phyloP scores from a whole-genome alignment of 257 asterid genomes.

The Solanum piurae region DNA sequence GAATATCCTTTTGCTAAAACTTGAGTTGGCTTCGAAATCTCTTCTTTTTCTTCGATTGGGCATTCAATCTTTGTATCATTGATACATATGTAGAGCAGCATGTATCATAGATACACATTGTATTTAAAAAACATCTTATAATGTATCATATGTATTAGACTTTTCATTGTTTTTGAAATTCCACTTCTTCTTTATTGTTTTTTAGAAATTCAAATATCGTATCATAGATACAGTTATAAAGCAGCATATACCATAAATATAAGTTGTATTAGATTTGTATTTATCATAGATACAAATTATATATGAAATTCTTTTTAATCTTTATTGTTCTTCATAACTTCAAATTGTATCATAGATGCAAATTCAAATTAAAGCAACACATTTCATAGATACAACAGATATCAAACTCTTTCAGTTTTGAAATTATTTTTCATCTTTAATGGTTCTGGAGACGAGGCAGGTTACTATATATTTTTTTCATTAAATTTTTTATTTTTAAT shows the following conservation, averaged over 20 bases:
- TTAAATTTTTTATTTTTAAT: too few species aligned
- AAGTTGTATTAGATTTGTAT: neutral
- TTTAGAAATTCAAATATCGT: neutral
- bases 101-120: neutral
- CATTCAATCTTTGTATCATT: neutral
- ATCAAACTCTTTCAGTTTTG: neutral
- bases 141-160: neutral
- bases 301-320: neutral
- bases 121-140: neutral
- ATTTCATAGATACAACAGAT: neutral
- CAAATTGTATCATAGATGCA: neutral
- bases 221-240: neutral
- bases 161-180: neutral
- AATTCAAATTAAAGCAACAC: neutral
- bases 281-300: neutral
- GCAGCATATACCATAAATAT: neutral
- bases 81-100: neutral
- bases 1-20: conserved; percentile 60
- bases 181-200: neutral
- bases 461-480: too few species aligned
- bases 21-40: conserved; percentile 13
- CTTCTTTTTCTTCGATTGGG: neutral
- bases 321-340: neutral
- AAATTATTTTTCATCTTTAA: too few species aligned
- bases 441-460: neutral